Conservation (phyloP, 805 yeast species). For the Yamadazyma takamatsuzukensis region DNA sequence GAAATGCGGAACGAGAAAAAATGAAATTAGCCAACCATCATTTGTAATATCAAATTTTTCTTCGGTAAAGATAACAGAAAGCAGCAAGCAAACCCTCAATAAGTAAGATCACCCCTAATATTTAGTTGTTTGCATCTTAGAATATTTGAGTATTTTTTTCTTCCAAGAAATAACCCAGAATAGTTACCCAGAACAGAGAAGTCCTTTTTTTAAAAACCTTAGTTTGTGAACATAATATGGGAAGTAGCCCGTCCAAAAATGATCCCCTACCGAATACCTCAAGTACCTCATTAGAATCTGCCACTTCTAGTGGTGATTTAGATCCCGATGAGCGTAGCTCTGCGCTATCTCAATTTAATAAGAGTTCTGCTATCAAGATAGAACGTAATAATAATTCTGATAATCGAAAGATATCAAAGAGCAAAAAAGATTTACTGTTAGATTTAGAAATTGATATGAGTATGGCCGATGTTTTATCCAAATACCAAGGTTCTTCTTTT, state of each 20-base stretch:
- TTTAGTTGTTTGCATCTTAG: no score
- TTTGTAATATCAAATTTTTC: no score
- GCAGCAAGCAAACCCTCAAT: no score
- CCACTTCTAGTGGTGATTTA: slow-evolving; percentile 27
- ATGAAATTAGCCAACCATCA: no score
- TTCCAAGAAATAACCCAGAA: no score
- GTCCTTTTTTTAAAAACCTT: no score
- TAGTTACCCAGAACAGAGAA: no score
- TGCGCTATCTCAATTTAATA: slow-evolving; percentile 27
- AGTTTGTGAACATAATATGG: no score
- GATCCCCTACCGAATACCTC: slow-evolving; percentile 43
- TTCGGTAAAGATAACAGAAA: no score
- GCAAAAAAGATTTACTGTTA: slow-evolving; percentile 16
- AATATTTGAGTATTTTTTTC: no score
- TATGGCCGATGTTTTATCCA: slow-evolving; percentile 36
- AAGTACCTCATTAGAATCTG: slow-evolving; percentile 15
- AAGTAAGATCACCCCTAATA: no score
- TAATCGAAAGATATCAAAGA: slow-evolving; percentile 1
- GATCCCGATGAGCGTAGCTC: slow-evolving; percentile 41
- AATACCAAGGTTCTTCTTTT: slow-evolving; percentile 3
- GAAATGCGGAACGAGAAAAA: no score
- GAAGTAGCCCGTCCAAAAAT: slow-evolving; percentile 63
- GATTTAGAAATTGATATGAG: slow-evolving; percentile 46
- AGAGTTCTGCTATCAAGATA: slow-evolving; percentile 15
- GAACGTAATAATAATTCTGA: slow-evolving; percentile 9